These are phyloP conservation scores for Nicotiana paniculata DNA, from an alignment of 257 asterid genomes.

Conservation along the genomic window DNA sequence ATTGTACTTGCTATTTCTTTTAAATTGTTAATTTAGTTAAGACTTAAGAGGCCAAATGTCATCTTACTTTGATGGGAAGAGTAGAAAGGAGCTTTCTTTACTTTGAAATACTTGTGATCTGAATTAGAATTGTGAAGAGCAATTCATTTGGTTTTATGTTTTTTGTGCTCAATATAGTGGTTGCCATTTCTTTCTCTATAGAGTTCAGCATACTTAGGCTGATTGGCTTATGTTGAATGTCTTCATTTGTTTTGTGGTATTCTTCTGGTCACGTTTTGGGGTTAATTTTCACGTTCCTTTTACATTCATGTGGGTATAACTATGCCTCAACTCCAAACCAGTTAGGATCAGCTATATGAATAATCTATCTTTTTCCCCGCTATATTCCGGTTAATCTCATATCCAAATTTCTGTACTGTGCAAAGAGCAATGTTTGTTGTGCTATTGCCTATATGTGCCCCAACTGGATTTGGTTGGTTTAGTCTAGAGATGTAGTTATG, in stretches of 20 bases:
- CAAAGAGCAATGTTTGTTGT: background rate
- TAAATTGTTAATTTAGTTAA: background rate
- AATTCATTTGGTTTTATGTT: background rate
- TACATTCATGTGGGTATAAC: background rate
- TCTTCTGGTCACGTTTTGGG: background rate
- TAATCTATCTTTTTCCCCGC: background rate
- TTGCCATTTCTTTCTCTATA: background rate
- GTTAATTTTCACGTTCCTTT: background rate
- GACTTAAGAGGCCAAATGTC: background rate
- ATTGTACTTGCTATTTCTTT: background rate
- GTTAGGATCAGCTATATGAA: background rate
- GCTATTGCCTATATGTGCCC: background rate
- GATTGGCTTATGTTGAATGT: background rate
- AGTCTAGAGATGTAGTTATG: background rate
- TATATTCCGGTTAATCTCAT: background rate
- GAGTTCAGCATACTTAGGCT: background rate
- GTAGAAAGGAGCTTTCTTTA: background rate
- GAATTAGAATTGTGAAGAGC: background rate
- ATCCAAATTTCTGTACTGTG: background rate
- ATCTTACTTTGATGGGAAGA: background rate
- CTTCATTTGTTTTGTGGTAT: background rate
- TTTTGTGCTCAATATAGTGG: background rate
- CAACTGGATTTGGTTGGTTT: background rate
- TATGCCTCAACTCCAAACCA: background rate
- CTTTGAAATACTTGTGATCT: background rate